These are phyloP conservation scores for Linnemannia schmuckeri DNA, from an alignment of 192 early-diverging fungal species.

Conservation along the genomic window DNA sequence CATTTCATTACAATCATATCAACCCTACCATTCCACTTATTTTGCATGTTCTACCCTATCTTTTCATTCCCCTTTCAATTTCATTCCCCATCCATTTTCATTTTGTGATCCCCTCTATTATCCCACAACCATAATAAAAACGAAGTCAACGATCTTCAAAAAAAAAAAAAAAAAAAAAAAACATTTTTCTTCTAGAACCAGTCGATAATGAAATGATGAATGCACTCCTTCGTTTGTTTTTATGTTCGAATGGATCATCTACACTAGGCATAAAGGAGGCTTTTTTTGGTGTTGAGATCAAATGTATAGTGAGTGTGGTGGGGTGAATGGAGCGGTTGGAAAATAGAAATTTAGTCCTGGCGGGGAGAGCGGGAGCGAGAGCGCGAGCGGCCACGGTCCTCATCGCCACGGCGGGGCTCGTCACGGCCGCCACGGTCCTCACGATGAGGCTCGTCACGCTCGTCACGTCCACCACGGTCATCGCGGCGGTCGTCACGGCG, in stretches of 20 bases:
- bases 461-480: constrained; percentile 16
- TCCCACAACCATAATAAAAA: constrained; percentile 4
- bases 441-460: constrained; percentile 26
- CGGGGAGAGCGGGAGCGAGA: constrained; percentile 26
- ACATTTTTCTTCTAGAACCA: not conserved
- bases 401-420: constrained; percentile 10
- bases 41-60: constrained; percentile 17
- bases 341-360: constrained; percentile 6
- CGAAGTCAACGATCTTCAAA: not conserved
- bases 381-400: constrained; percentile 7
- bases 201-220: not conserved
- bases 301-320: not conserved
- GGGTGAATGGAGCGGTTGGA: not conserved
- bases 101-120: not conserved
- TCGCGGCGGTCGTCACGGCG: constrained; percentile 19
- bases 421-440: constrained; percentile 26
- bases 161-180: not conserved
- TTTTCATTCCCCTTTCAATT: constrained; percentile 20
- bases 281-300: not conserved
- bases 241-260: not conserved
- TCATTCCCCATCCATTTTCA: not conserved
- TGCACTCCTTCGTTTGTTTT: not conserved
- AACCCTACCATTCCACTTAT: not conserved
- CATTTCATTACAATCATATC: constrained; percentile 11
- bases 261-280: not conserved